Conservation (phyloP, 2,329 filamentous ascomycete genomes). For the Madurella fahalii region DNA sequence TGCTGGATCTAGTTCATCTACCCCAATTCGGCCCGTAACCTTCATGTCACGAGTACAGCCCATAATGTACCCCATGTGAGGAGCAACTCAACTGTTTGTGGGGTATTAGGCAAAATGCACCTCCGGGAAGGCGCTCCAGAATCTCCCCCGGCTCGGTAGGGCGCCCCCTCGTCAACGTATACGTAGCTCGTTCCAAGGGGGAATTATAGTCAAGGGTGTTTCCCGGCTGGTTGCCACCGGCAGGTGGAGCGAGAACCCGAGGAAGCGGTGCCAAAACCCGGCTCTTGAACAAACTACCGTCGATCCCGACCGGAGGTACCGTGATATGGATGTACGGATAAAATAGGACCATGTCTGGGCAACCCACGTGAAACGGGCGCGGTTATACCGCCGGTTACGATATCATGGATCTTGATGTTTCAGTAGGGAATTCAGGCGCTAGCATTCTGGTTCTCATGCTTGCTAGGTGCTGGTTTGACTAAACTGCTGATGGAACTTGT, state of each 20-base stretch:
- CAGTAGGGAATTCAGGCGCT: no score
- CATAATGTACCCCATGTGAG: background rate
- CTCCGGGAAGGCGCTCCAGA: background rate
- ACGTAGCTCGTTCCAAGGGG: no score
- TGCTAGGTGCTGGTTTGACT: no score
- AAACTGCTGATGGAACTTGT: no score
- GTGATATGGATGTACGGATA: background rate
- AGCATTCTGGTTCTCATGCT: no score
- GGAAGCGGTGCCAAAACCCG: background rate
- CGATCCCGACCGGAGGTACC: background rate
- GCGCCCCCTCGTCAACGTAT: no score
- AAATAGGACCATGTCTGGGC: background rate
- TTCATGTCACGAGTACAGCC: background rate
- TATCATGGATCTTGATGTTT: background rate
- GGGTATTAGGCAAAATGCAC: conserved; percentile 2
- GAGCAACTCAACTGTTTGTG: background rate
- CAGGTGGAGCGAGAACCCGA: background rate
- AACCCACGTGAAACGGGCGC: background rate
- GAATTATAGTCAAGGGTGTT: no score
- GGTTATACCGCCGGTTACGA: background rate
- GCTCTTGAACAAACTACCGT: background rate
- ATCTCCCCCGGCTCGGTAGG: background rate
- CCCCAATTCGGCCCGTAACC: background rate
- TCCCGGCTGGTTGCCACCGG: no score
- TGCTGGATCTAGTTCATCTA: no score